Evolutionary conservation across 2,329 filamentous ascomycete species (phyloP).

Genomic region (Didymella arachidicola): DNA sequence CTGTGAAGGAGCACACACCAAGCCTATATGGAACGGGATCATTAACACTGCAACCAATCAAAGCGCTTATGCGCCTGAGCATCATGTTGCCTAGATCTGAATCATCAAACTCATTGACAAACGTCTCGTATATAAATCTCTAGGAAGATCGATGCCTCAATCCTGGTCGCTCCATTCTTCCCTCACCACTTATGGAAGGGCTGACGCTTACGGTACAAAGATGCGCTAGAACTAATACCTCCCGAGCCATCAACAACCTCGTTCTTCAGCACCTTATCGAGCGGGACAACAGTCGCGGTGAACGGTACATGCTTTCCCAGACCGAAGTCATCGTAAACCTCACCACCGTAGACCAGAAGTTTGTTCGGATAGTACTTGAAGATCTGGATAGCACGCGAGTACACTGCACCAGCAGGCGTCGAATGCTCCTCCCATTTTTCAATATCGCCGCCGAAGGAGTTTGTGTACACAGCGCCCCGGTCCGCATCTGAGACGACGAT

Average conservation of each 20-base stretch:
- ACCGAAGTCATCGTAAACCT: not conserved
- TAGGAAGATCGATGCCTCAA: too few species aligned
- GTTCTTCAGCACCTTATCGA: not conserved
- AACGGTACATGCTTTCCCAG: not conserved
- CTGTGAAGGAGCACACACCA: too few species aligned
- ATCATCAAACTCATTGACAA: not conserved
- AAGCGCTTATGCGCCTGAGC: too few species aligned
- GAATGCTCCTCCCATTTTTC: not conserved
- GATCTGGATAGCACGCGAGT: not conserved
- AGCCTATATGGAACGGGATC: too few species aligned
- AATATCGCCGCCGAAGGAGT: not conserved
- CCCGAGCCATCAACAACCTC: not conserved
- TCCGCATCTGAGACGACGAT: not conserved
- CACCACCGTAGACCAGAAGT: not conserved
- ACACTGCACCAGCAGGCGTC: not conserved
- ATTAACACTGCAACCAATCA: too few species aligned
- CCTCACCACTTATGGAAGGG: not conserved
- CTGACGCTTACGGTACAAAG: not conserved
- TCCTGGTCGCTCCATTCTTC: not conserved
- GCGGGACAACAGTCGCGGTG: not conserved
- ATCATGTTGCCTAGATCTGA: too few species aligned
- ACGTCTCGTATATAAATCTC: not conserved
- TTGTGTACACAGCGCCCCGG: not conserved
- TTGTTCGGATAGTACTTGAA: not conserved
- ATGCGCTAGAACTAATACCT: not conserved